Percentiles rank a stretch among this genome's conserved stretches.
These are phyloP conservation scores for Fraxinus floribunda DNA, from an alignment of 305 asterid species.

Conservation along the genomic window DNA sequence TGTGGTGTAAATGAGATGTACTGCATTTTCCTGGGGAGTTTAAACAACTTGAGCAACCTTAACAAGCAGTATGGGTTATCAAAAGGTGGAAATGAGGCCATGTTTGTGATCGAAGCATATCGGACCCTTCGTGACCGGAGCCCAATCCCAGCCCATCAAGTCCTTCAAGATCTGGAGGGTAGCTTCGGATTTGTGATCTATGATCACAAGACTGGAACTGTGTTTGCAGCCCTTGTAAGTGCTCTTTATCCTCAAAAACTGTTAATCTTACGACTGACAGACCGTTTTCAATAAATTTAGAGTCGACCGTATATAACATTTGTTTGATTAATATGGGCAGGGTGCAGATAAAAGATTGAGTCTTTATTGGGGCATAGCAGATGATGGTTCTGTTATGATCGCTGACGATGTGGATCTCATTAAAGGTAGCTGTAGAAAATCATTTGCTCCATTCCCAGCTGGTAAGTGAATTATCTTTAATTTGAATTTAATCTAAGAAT, in stretches of 20 bases:
- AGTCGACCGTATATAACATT: background rate
- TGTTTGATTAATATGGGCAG: conserved; percentile 30
- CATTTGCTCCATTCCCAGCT: conserved; percentile 84
- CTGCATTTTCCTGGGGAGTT: conserved; percentile 73
- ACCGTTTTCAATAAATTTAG: background rate
- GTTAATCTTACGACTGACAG: background rate
- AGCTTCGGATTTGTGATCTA: conserved; percentile 82
- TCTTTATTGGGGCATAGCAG: conserved; percentile 74
- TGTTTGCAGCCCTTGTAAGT: conserved; percentile 59
- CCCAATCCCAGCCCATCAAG: conserved; percentile 91
- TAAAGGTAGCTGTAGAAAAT: conserved; percentile 73
- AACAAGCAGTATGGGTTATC: conserved; percentile 82
- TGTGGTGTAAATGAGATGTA: conserved; percentile 72
- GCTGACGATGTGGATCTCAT: conserved; percentile 62
- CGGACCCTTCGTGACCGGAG: conserved; percentile 81
- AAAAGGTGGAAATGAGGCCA: conserved; percentile 71
- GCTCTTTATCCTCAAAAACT: background rate
- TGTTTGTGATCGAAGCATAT: conserved; percentile 34
- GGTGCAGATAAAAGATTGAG: conserved; percentile 69
- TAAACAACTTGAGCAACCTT: conserved; percentile 61
- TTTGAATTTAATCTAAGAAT: background rate
- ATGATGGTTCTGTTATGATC: conserved; percentile 79
- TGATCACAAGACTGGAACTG: conserved; percentile 68
- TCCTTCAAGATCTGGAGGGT: conserved; percentile 82
- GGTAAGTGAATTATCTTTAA: conserved; percentile 42